Evolutionary conservation across 2,329 filamentous ascomycete genomes (phyloP), one percentile per base, ranked within the genome.

Genomic region (Colletotrichum agaves): DNA sequence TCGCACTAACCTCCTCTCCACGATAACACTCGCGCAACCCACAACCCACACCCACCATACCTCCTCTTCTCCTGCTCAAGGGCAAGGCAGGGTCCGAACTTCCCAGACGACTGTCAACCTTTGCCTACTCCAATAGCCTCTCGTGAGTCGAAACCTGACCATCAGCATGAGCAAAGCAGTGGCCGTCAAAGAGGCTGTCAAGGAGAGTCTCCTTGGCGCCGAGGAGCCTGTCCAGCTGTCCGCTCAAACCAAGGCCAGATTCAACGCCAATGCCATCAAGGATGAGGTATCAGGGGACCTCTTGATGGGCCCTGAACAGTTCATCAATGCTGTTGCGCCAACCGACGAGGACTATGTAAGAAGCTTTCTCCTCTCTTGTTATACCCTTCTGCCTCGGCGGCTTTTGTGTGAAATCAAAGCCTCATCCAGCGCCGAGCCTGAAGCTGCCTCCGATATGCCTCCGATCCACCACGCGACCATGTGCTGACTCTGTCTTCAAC

Each of bases 251-350:
- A 92, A 90, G 80, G 84, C 89, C 65, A 89, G 89, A 70, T 99
- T 98, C 80, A 81, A 89, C 73, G 87, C 87, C 76, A 85, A 94
- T 83, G 93, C 96, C 44, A 81, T 87, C 75, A 91, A 91, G 78
- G 93, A 97, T 75, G 84, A 90, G 69, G 85, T 89, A 73, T 86
- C 89, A 10, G 94, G 92, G 66, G 93, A 98, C 75, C 84, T 90
- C 63, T 93, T 87, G 76, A 92, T 99, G 88, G 90, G 87, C 50
- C 88, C 91, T 70, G 88, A 94, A n/a, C 88, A 97, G 78, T 99
- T 99, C 79, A 89, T 98, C 74, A 86, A 94, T 75, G 95, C 95
- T 31, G 90, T 99, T 82, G 94, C 93, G 73, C 96, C 96, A 5
- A 86, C 87, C 53, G 85, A 89, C 67, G 93, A 97, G 80, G 94